A percentile compares a stretch with the other conserved stretches of the same genome.
Evolutionary conservation across 257 asterid genomes (phyloP).

Genomic region (Rhazya stricta): DNA sequence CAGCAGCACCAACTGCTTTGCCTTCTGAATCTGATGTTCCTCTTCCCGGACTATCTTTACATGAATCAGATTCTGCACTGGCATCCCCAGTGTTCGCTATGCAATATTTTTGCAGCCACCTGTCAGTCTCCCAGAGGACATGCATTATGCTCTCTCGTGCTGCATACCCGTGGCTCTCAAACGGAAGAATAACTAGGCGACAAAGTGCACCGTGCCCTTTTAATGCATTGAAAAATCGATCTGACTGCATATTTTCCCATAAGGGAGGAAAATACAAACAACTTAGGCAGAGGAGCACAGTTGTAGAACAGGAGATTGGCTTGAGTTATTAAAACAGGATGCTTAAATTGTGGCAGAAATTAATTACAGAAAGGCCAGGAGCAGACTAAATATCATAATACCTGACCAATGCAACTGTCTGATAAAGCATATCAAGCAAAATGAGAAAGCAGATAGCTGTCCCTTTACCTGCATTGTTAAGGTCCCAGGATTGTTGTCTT

Average conservation of each 20-base stretch:
- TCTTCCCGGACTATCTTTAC: constrained; percentile 20
- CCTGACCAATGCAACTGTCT: background rate
- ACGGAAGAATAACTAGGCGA: constrained; percentile 87
- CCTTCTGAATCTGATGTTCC: constrained; percentile 32
- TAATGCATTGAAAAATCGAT: constrained; percentile 86
- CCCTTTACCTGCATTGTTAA: constrained; percentile 86
- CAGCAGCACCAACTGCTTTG: constrained; percentile 58
- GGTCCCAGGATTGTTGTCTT: constrained; percentile 95
- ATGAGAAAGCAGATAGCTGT: background rate
- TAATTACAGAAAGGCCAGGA: background rate
- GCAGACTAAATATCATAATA: background rate
- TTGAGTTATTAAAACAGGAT: background rate
- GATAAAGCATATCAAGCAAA: background rate
- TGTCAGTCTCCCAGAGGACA: constrained; percentile 96
- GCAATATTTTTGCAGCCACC: constrained; percentile 85
- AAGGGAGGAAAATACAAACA: constrained; percentile 8
- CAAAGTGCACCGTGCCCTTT: constrained; percentile 96
- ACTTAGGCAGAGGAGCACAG: constrained; percentile 1
- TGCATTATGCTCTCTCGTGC: constrained; percentile 98
- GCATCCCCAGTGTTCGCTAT: constrained; percentile 40
- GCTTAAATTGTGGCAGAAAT: background rate
- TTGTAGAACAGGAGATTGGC: background rate
- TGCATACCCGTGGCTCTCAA: constrained; percentile 92
- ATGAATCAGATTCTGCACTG: constrained; percentile 28
- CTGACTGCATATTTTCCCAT: constrained; percentile 52